Evolutionary conservation across 495 filamentous ascomycete genomes (phyloP), one percentile per base, ranked within the genome.

Genomic region (Bombardia bombarda): DNA sequence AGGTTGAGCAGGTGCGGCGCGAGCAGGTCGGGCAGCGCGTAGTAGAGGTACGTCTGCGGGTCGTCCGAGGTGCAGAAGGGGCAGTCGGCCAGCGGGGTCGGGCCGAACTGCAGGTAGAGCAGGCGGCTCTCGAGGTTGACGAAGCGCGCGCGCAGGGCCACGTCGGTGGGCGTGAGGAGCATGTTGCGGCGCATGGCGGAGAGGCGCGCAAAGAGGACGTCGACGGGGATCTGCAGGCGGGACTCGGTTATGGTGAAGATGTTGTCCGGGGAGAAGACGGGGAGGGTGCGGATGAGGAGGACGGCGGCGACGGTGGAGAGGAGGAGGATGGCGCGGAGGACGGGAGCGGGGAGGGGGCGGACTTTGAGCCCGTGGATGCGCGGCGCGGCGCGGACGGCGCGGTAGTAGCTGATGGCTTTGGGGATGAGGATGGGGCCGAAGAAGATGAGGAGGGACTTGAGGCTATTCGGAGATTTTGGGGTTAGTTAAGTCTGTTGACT

Each of bases 391-490:
- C 78, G 76, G 2, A 77, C 43, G 30, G 69, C 67, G 50, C 84
- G 81, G 65, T 90, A 90, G 66, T 78, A 82, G 44, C 63, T 64
- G 47, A 95, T 68, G 38, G 77, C 62, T 39, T 84, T 82, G 24
- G 86, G 85, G 38, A 96, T 65, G 46, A 95, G 61, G 41, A 92
- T 65, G n/a, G 90, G 90, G 0, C 78, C 90, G 62, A 96, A 84
- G 68, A 92, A 81, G 60, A 94, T 71, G 53, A 86, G 66, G 58
- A 95, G 72, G 48, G 83, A 84, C 56, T 87, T 83, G 63, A 87
- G 68, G 41, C 84, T 89, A 51, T 32, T 9, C 7, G 3, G 19
- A 13, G 14, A 16, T 4, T 16, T 39, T 55, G 50, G 45, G 0
- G 38, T 47, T 32, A 21, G 45, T 23, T 26, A 23, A 23, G 13